Evolutionary conservation across 1,139 yeast genomes (phyloP).

Genomic region (Sporopachydermia cereana): DNA sequence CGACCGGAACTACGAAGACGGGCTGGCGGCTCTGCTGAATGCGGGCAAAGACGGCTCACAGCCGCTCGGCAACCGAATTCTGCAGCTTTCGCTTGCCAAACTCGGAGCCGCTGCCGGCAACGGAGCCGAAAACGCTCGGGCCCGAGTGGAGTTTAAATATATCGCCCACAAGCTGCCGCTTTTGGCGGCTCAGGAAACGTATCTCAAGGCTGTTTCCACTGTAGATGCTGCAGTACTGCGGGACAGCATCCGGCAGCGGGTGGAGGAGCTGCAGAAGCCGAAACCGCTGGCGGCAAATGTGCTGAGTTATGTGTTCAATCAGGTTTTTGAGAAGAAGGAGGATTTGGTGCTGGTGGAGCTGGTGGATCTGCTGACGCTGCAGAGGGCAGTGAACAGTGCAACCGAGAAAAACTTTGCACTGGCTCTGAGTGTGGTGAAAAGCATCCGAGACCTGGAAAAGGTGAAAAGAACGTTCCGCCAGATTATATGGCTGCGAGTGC

Average conservation of each 20-base stretch:
- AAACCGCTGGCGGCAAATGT: neutral
- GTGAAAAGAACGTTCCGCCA: neutral
- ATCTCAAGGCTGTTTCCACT: neutral
- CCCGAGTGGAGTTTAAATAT: constrained; percentile 4
- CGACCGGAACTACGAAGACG: constrained; percentile 37
- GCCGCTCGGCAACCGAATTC: constrained; percentile 2
- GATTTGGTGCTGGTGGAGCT: constrained; percentile 36
- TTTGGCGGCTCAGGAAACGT: neutral
- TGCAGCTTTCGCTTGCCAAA: constrained; percentile 7
- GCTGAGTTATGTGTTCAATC: neutral
- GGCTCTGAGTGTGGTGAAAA: constrained; percentile 31
- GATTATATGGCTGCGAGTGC: constrained; percentile 1
- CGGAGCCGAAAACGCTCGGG: neutral
- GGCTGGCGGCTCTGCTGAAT: constrained; percentile 35
- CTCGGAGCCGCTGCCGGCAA: constrained; percentile 6
- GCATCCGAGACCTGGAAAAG: neutral
- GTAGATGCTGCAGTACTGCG: neutral
- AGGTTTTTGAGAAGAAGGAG: neutral
- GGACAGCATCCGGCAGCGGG: neutral
- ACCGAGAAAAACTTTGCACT: constrained; percentile 27
- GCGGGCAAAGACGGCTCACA: neutral
- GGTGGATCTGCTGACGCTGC: constrained; percentile 45
- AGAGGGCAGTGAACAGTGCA: constrained; percentile 25
- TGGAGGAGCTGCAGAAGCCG: neutral
- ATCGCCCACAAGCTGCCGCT: constrained; percentile 8